These are phyloP conservation scores for Puccinia polysora DNA, from an alignment of 1,284 basidiomycete genomes.

Conservation along the genomic window DNA sequence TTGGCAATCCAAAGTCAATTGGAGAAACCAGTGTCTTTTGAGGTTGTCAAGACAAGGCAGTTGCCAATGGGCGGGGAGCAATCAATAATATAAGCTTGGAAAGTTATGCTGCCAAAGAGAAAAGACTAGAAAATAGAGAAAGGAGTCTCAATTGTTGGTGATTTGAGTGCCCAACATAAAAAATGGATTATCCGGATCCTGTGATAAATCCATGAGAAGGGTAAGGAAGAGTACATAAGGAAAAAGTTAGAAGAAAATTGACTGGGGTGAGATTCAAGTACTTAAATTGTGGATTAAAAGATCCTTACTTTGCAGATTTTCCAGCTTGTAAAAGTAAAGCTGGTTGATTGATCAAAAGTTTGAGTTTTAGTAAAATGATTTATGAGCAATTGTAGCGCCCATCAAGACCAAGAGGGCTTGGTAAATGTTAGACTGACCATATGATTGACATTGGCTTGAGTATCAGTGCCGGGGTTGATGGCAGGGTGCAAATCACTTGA, in stretches of 20 bases:
- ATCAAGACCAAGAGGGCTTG: not conserved
- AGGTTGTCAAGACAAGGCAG: constrained; percentile 62
- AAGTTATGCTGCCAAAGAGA: no score
- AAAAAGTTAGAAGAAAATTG: not conserved
- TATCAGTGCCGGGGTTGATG: constrained; percentile 23
- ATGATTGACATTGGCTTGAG: constrained; percentile 27
- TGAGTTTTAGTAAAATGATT: not conserved
- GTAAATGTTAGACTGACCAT: constrained; percentile 9
- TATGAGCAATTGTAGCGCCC: not conserved
- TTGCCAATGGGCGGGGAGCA: constrained; percentile 47
- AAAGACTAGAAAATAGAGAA: not conserved
- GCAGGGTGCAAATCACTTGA: not conserved
- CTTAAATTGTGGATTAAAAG: constrained; percentile 1
- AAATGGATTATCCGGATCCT: constrained; percentile 57
- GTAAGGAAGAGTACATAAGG: not conserved
- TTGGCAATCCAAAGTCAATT: constrained; percentile 70
- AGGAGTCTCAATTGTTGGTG: constrained; percentile 59
- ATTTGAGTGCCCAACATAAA: constrained; percentile 64
- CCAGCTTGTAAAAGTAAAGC: constrained; percentile 34
- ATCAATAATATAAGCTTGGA: not conserved
- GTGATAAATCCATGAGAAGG: not conserved
- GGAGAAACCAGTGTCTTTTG: constrained; percentile 65
- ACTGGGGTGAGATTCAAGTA: not conserved
- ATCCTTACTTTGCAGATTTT: constrained; percentile 24
- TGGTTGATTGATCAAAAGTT: not conserved